phyloP scores from a whole-genome alignment of 345 rosid genomes.

The Nephelium lappaceum region DNA sequence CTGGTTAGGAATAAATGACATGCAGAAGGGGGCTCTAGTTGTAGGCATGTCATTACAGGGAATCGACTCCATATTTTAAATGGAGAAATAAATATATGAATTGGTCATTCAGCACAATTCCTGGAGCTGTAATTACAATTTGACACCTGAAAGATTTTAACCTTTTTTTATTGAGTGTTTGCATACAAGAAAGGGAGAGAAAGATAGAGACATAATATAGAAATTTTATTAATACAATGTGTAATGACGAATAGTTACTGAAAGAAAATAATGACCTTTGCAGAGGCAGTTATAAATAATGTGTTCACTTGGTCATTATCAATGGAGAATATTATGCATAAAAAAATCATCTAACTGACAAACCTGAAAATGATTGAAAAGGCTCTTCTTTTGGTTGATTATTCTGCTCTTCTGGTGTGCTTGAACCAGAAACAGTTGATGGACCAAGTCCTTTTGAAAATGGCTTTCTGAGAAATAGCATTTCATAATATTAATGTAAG shows the following conservation, averaged over 20 bases:
- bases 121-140: slow-evolving; percentile 1
- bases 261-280: background rate
- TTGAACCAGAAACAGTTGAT: slow-evolving; percentile 34
- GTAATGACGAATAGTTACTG: background rate
- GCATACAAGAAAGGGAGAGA: background rate
- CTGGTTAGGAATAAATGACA: too few species aligned
- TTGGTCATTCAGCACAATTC: background rate
- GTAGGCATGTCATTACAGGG: background rate
- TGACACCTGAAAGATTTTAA: background rate
- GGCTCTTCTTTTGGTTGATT: slow-evolving; percentile 37
- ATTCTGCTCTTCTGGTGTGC: slow-evolving; percentile 49
- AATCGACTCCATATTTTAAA: too few species aligned
- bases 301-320: background rate
- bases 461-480: slow-evolving; percentile 37
- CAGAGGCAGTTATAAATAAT: background rate
- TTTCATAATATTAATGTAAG: background rate
- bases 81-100: background rate
- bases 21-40: background rate
- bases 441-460: slow-evolving; percentile 15
- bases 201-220: background rate
- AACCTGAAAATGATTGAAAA: slow-evolving; percentile 58
- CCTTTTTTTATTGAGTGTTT: background rate
- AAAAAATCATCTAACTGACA: slow-evolving; percentile 22
- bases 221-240: background rate
- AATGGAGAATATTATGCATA: background rate